Evolutionary conservation across 2,329 filamentous ascomycete species (phyloP), one percentile per base, ranked within the genome.

Genomic region (Trichoderma cornu-damae): DNA sequence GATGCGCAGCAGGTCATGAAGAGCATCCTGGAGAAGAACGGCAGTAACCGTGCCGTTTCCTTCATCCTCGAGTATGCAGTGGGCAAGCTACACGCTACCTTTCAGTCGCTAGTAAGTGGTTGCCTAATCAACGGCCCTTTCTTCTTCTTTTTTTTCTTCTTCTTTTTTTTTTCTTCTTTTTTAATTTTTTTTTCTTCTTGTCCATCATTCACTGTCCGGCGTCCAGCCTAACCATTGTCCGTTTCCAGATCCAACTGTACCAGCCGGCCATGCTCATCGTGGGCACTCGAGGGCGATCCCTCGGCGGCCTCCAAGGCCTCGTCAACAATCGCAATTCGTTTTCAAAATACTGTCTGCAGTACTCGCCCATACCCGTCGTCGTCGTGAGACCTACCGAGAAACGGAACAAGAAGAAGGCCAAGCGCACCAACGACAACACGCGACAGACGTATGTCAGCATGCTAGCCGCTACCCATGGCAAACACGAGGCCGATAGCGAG

Each of bases 281-380:
- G 14, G 92, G 92, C 42, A 96, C 92, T 1, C 84, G 88, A 65
- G 92, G 92, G 44, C 83, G 90, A 55, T 93, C 88, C 35, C 79
- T 96, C 1, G 90, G 90, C 32, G 90, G 91, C 24, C 86, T 96
- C 58, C 91, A 96, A 69, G 89, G 90, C 47, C 77, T 96, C 28
- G 82, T 96, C 40, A 90, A 89, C 48, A 82, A 80, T 30, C 75
- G 80, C 42, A 94, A 90, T 62, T 94, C 89, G 0, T 92, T 96
- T 43, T 95, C 90, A 24, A 96, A 96, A 69, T 96, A 96, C 73
- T 96, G 92, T 67, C 79, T 96, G 11, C 92, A 96, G 69, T 92
- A 96, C 70, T 96, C 89, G 1, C 91, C 92, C 0, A 89, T 96
- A 1, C 92, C 92, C 1, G 92, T 96, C 6, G 92, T 96, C 28